Conservation (phyloP, 495 filamentous ascomycete genomes). For the Aspergillus saccharolyticus region DNA sequence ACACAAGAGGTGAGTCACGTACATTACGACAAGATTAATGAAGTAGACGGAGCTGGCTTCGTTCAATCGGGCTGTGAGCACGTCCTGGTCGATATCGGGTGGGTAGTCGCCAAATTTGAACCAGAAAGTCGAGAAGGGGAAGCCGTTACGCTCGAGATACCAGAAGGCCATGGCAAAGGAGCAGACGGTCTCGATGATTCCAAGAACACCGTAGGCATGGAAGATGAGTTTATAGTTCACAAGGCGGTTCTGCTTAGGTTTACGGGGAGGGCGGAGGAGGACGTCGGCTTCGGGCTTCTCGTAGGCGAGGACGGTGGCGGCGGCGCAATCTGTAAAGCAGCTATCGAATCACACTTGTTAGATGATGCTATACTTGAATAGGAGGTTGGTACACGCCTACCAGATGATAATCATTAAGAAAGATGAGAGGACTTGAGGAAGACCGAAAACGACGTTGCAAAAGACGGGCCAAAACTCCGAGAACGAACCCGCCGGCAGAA, state of each 20-base stretch:
- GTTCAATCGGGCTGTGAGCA: constrained; percentile 44
- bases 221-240: constrained; percentile 61
- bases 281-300: constrained; percentile 58
- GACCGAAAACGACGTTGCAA: constrained; percentile 60
- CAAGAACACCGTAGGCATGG: constrained; percentile 60
- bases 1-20: background rate
- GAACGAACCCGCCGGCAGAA: constrained; percentile 60
- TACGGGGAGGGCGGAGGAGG: constrained; percentile 53
- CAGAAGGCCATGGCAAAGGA: constrained; percentile 64
- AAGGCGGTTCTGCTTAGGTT: constrained; percentile 54
- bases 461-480: constrained; percentile 67
- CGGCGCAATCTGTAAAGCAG: constrained; percentile 56
- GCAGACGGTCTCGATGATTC: constrained; percentile 52
- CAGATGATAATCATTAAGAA: constrained; percentile 68
- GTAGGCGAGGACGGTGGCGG: constrained; percentile 59
- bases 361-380: constrained; percentile 33
- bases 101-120: constrained; percentile 54
- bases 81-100: constrained; percentile 40
- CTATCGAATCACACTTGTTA: constrained; percentile 18
- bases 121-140: constrained; percentile 53
- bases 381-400: constrained; percentile 50
- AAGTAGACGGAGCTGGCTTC: constrained; percentile 30
- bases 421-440: constrained; percentile 60
- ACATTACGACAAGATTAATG: constrained; percentile 30
- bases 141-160: constrained; percentile 49